Conservation (phyloP, 169 alveolate genomes). For the Eimeria acervulina region DNA sequence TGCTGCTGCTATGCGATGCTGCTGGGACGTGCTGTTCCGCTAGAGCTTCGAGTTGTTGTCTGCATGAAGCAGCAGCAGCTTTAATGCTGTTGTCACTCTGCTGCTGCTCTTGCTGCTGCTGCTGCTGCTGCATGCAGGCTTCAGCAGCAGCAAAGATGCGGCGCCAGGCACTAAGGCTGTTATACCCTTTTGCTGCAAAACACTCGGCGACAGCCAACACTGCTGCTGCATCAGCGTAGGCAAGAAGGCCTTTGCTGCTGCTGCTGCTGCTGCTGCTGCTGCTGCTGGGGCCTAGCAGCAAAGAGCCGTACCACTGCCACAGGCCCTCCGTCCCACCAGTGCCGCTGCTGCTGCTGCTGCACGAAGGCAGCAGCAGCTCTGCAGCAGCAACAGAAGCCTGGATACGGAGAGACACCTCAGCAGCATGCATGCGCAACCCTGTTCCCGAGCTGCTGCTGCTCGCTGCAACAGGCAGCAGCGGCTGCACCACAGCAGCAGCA, state of each 20-base stretch:
- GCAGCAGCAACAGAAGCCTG: conserved; percentile 35
- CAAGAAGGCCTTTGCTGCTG: conserved; percentile 20
- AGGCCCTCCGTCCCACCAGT: not conserved
- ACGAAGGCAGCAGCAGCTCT: conserved; percentile 59
- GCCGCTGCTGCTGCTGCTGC: conserved; percentile 69
- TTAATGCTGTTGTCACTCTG: not conserved
- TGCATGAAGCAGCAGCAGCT: conserved; percentile 30
- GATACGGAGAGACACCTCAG: not conserved
- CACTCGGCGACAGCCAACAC: not conserved
- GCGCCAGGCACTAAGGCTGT: conserved; percentile 8
- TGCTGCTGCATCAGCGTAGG: conserved; percentile 36
- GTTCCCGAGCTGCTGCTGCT: conserved; percentile 50
- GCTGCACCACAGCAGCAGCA: conserved; percentile 55
- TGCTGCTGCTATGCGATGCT: not conserved
- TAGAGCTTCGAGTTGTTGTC: not conserved
- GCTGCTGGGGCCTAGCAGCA: conserved; percentile 31
- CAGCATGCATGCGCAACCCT: not conserved
- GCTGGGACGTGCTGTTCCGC: conserved; percentile 34
- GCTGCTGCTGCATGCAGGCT: not conserved
- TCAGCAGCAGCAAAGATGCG: conserved; percentile 48
- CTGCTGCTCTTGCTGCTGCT: too few species aligned
- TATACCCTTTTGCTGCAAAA: conserved; percentile 45
- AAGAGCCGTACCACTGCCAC: conserved; percentile 55
- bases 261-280: conserved; percentile 75
- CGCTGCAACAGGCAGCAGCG: conserved; percentile 32